phyloP scores from a whole-genome alignment of 352 stramenopile species.

The Phytophthora agathidicida region DNA sequence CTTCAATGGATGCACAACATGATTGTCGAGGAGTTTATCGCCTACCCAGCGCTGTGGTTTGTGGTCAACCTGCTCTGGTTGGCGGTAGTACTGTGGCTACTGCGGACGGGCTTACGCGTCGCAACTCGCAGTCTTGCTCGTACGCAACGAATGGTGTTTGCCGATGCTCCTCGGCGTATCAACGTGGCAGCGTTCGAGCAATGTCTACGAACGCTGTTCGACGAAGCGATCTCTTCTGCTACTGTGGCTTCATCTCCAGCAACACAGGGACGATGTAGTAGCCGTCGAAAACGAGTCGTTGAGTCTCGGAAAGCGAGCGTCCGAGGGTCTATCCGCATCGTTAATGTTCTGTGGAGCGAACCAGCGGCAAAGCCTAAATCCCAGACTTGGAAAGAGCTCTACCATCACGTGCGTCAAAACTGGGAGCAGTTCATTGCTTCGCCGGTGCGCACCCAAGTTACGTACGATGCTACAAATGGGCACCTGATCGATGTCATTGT shows the following conservation, averaged over 20 bases:
- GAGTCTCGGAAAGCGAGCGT: conserved; percentile 81
- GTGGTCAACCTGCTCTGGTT: conserved; percentile 55
- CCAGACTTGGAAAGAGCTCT: conserved; percentile 31
- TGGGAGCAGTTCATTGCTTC: conserved; percentile 47
- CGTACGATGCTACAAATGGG: conserved; percentile 61
- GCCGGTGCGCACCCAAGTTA: conserved; percentile 59
- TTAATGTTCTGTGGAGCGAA: conserved; percentile 92
- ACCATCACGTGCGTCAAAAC: conserved; percentile 26
- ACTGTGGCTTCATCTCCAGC: neutral
- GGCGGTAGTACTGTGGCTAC: conserved; percentile 39
- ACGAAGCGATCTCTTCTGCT: neutral
- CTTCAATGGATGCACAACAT: conserved; percentile 63
- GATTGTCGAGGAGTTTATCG: conserved; percentile 49
- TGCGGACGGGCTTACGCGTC: conserved; percentile 45
- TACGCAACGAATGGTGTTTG: conserved; percentile 47
- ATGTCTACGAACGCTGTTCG: conserved; percentile 41
- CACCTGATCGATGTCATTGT: conserved; percentile 64
- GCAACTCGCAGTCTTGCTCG: conserved; percentile 44
- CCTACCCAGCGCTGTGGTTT: conserved; percentile 56
- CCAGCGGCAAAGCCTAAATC: conserved; percentile 29
- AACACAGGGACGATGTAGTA: conserved; percentile 9
- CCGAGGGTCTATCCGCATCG: conserved; percentile 64
- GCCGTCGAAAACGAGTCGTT: conserved; percentile 28
- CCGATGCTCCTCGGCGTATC: conserved; percentile 43
- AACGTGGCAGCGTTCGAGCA: conserved; percentile 64